Evolutionary conservation across 2,329 filamentous ascomycete species (phyloP).

Genomic region (Fusarium papillatum): DNA sequence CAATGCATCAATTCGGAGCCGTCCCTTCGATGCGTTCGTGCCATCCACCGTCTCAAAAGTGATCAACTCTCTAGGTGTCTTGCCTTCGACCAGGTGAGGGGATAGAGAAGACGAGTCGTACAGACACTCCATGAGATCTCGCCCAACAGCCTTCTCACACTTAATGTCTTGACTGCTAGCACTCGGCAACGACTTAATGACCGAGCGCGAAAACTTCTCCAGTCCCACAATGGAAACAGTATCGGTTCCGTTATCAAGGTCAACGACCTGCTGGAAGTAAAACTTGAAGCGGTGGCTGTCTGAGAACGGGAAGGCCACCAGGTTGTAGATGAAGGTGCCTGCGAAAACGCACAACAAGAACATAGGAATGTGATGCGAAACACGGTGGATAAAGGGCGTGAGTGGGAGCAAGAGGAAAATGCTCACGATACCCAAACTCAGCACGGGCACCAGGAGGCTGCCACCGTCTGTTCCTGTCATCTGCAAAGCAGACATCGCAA

Average conservation of each 20-base stretch:
- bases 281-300: constrained; percentile 84
- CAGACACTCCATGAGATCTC: constrained; percentile 72
- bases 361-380: constrained; percentile 85
- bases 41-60: constrained; percentile 61
- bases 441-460: constrained; percentile 77
- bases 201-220: constrained; percentile 73
- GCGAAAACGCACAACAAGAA: constrained; percentile 81
- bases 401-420: constrained; percentile 82
- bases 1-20: constrained; percentile 75
- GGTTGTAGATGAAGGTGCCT: constrained; percentile 87
- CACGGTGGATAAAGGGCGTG: constrained; percentile 88
- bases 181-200: constrained; percentile 79
- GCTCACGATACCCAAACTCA: constrained; percentile 76
- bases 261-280: constrained; percentile 86
- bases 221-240: constrained; percentile 78
- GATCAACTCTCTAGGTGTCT: constrained; percentile 69
- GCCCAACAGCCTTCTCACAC: constrained; percentile 61
- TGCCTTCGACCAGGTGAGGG: constrained; percentile 70
- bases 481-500: constrained; percentile 78
- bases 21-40: constrained; percentile 62
- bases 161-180: constrained; percentile 71
- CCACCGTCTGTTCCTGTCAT: constrained; percentile 91
- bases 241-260: constrained; percentile 81
- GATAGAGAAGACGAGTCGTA: constrained; percentile 74
- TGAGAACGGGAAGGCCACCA: constrained; percentile 91